Percentiles rank a stretch among this genome's conserved stretches.
Evolutionary conservation across 2,329 filamentous ascomycete genomes (phyloP).

Genomic region (Colletotrichum horii): DNA sequence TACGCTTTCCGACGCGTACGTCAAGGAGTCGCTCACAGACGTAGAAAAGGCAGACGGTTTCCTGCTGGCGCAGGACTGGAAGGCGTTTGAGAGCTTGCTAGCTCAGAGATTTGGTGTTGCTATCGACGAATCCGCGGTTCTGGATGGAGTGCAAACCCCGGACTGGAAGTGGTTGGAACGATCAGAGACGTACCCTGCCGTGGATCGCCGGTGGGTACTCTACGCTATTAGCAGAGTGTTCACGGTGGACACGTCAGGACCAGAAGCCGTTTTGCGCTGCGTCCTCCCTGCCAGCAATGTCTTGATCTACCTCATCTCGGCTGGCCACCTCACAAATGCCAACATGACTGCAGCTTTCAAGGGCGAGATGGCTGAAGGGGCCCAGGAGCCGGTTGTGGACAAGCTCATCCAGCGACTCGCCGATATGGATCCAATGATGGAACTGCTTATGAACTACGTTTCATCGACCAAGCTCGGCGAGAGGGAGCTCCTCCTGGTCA

Average conservation of each 20-base stretch:
- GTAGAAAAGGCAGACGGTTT: constrained; percentile 53
- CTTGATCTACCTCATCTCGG: constrained; percentile 63
- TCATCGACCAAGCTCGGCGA: constrained; percentile 69
- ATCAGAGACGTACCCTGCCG: constrained; percentile 51
- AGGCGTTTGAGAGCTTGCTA: constrained; percentile 55
- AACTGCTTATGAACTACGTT: constrained; percentile 69
- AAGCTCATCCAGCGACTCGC: constrained; percentile 68
- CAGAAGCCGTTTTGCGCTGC: constrained; percentile 37
- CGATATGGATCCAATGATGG: constrained; percentile 71
- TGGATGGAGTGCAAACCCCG: constrained; percentile 27
- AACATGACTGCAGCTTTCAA: constrained; percentile 65
- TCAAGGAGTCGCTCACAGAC: constrained; percentile 49
- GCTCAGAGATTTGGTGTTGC: constrained; percentile 47
- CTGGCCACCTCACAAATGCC: constrained; percentile 63
- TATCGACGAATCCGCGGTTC: constrained; percentile 22
- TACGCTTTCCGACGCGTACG: constrained; percentile 55
- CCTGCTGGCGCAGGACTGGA: constrained; percentile 49
- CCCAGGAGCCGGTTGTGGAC: constrained; percentile 42
- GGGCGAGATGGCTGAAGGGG: constrained; percentile 50
- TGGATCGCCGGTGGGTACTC: constrained; percentile 70
- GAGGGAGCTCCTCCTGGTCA: constrained; percentile 68
- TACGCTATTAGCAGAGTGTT: constrained; percentile 69
- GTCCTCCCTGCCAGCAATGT: constrained; percentile 58
- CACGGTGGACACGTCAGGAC: constrained; percentile 49
- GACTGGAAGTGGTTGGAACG: constrained; percentile 58